A percentile compares a stretch with the other conserved stretches of the same genome.
Evolutionary conservation across 1,139 yeast species (phyloP).

Genomic region (Pichia norvegensis): DNA sequence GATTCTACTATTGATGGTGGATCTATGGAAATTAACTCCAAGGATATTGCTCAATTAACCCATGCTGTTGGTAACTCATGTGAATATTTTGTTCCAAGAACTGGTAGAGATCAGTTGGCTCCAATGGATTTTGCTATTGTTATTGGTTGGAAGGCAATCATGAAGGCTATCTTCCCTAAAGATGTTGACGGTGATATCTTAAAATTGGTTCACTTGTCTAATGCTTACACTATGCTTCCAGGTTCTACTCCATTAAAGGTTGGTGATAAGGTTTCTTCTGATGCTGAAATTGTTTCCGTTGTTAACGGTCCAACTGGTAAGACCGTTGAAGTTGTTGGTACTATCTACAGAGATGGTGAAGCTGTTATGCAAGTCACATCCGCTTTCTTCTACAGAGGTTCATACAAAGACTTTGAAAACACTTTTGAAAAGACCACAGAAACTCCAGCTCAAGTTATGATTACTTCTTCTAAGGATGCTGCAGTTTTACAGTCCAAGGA

Average conservation of each 20-base stretch:
- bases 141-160: constrained; percentile 96
- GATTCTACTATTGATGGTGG: constrained; percentile 67
- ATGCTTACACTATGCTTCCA: constrained; percentile 89
- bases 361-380: constrained; percentile 94
- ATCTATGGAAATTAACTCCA: constrained; percentile 58
- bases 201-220: constrained; percentile 88
- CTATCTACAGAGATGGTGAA: constrained; percentile 63
- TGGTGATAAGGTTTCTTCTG: constrained; percentile 78
- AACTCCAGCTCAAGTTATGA: constrained; percentile 73
- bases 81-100: constrained; percentile 88
- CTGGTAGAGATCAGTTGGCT: constrained; percentile 78
- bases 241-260: constrained; percentile 85
- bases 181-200: constrained; percentile 93
- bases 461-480: constrained; percentile 76
- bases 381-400: constrained; percentile 94
- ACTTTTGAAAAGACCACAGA: constrained; percentile 87
- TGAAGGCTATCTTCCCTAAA: constrained; percentile 93
- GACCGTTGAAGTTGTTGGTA: constrained; percentile 91
- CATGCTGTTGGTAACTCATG: constrained; percentile 97
- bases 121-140: constrained; percentile 99
- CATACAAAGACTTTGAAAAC: constrained; percentile 77
- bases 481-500: constrained; percentile 93
- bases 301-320: constrained; percentile 90
- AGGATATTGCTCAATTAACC: constrained; percentile 84
- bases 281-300: constrained; percentile 83